These are phyloP conservation scores for Mrakia blollopis DNA, from an alignment of 768 basidiomycete species.

Conservation along the genomic window DNA sequence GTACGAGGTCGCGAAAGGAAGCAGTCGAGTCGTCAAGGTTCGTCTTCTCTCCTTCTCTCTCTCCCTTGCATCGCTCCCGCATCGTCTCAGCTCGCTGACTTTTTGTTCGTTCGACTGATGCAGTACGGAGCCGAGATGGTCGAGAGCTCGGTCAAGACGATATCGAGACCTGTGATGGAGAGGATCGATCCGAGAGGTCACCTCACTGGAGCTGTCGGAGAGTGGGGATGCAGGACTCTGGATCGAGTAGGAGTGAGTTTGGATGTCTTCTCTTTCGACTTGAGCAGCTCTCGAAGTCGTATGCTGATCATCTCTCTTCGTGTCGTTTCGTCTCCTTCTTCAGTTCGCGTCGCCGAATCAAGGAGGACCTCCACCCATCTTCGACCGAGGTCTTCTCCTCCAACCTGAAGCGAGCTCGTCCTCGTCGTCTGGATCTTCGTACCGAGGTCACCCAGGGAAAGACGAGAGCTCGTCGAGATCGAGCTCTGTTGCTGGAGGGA, in stretches of 20 bases:
- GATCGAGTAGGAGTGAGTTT: constrained; percentile 58
- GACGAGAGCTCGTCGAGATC: constrained; percentile 4
- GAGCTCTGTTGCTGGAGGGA: not conserved
- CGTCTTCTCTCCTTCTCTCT: constrained; percentile 37
- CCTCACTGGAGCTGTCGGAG: constrained; percentile 54
- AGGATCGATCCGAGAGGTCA: constrained; percentile 47
- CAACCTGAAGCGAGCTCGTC: constrained; percentile 1
- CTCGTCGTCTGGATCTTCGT: not conserved
- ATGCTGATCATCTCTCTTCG: not conserved
- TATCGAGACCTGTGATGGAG: constrained; percentile 75
- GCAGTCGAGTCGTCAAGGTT: constrained; percentile 79
- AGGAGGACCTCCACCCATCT: not conserved
- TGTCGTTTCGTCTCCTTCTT: not conserved
- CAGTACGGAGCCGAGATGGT: constrained; percentile 85
- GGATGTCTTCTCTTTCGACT: constrained; percentile 9
- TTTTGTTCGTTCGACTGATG: not conserved
- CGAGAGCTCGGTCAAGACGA: constrained; percentile 73
- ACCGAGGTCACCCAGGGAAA: not conserved
- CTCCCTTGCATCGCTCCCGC: constrained; percentile 30
- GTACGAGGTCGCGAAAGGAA: constrained; percentile 78
- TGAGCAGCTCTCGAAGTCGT: not conserved
- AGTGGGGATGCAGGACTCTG: constrained; percentile 81
- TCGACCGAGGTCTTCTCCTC: not conserved
- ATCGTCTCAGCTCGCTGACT: constrained; percentile 11
- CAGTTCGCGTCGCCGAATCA: not conserved